A percentile compares a stretch with the other conserved stretches of the same genome.
Evolutionary conservation across 2,329 filamentous ascomycete species (phyloP).

Genomic region (Neofusicoccum parvum): DNA sequence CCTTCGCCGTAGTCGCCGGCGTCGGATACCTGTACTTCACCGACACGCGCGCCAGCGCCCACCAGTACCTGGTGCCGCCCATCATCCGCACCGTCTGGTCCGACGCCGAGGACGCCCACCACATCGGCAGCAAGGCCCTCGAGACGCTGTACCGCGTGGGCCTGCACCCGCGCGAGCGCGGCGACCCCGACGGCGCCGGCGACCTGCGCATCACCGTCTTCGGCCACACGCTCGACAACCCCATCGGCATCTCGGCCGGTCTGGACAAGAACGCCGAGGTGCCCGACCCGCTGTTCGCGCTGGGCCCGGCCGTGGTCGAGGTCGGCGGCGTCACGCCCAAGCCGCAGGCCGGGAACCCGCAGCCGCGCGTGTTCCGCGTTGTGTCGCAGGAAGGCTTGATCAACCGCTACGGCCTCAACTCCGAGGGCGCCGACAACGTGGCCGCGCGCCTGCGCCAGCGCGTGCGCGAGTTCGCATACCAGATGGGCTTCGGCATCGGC

Average conservation of each 20-base stretch:
- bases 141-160: constrained; percentile 73
- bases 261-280: constrained; percentile 94
- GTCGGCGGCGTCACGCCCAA: constrained; percentile 86
- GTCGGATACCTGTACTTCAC: constrained; percentile 56
- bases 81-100: constrained; percentile 66
- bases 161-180: constrained; percentile 80
- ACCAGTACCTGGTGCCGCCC: constrained; percentile 59
- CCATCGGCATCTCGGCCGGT: constrained; percentile 91
- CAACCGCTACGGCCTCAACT: constrained; percentile 96
- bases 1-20: constrained; percentile 51
- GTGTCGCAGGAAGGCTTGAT: constrained; percentile 83
- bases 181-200: constrained; percentile 56
- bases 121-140: constrained; percentile 71
- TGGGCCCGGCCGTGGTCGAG: constrained; percentile 86
- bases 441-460: constrained; percentile 77
- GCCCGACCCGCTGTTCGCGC: constrained; percentile 77
- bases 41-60: constrained; percentile 56
- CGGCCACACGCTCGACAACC: constrained; percentile 75
- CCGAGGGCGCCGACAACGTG: constrained; percentile 83
- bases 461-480: constrained; percentile 74
- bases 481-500: constrained; percentile 65
- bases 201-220: constrained; percentile 69
- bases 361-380: constrained; percentile 84
- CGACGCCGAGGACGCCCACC: constrained; percentile 91
- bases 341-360: constrained; percentile 86